Evolutionary conservation across 139 green algal species (phyloP), one percentile per base, ranked within the genome.

Genomic region (Ettlia oleoabundans): DNA sequence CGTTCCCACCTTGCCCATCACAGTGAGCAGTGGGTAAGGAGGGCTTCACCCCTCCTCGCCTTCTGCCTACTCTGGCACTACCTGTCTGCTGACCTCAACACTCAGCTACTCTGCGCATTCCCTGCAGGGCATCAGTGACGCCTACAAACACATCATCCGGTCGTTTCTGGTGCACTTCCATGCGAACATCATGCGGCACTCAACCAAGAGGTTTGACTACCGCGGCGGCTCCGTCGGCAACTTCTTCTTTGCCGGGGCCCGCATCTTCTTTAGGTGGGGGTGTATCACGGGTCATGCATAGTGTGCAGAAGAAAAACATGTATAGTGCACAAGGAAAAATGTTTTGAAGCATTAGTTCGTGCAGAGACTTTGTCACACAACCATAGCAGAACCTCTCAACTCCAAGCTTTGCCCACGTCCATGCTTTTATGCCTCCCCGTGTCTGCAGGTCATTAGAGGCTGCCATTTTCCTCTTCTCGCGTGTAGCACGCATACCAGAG

Each of bases 161-260:
- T 93, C 93, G 32, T 99, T 99, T 88, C 89, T 99, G 18, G 92
- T 99, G 21, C 92, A 98, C 87, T 99, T 99, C 89, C 96, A 99
- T 78, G 88, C 88, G 33, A 86, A 95, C 61, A 95, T 98, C 63
- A 78, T 98, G 58, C 82, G 87, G 18, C 91, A 98, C 80, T 90
- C 92, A 26, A 86, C 89, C 18, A 89, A 94, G 75, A 77, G 90
- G 21, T 99, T 99, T 85, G 92, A 92, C 90, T 99, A 98, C 86
- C 69, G 67, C 2, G 97, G 97, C 84, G 97, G 97, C 70, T 96
- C 87, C 53, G 92, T 99, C 24, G 94, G 96, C 67, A 99, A 99
- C 93, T 99, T 99, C 81, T 99, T 99, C 90, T 99, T 99, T 88
- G 96, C 97, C 35, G 97, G 97, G 24, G 94, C 97, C 5, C 93